Conservation (phyloP, 2,329 filamentous ascomycete genomes). For the Ophiostoma triangulosporum region DNA sequence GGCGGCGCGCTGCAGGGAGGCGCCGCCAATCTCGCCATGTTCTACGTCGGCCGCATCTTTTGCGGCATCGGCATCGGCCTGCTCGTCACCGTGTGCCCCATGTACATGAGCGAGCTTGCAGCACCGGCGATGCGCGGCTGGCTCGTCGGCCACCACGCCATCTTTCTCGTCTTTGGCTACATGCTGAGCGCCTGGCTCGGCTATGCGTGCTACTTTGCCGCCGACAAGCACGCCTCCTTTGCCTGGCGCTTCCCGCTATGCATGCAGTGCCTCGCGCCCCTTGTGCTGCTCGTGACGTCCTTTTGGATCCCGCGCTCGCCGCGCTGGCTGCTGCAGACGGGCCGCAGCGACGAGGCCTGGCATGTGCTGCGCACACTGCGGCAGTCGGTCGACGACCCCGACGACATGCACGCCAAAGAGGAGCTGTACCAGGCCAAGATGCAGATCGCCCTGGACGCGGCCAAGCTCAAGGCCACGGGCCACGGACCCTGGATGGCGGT, state of each 20-base stretch:
- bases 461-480: constrained; percentile 25
- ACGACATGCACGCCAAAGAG: constrained; percentile 29
- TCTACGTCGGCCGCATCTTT: constrained; percentile 29
- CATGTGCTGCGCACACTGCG: constrained; percentile 27
- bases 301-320: constrained; percentile 32
- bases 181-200: constrained; percentile 31
- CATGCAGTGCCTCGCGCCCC: constrained; percentile 23
- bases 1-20: constrained; percentile 33
- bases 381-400: constrained; percentile 23
- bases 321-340: constrained; percentile 35
- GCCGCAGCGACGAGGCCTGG: constrained; percentile 31
- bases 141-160: constrained; percentile 31
- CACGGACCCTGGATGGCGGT: constrained; percentile 30
- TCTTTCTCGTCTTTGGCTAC: constrained; percentile 33
- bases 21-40: constrained; percentile 30
- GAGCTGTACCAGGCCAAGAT: constrained; percentile 33
- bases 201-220: constrained; percentile 30
- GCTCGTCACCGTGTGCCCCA: constrained; percentile 29
- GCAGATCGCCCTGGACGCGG: constrained; percentile 29
- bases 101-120: constrained; percentile 31
- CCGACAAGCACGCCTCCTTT: constrained; percentile 21
- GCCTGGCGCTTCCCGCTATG: constrained; percentile 32
- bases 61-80: constrained; percentile 29
- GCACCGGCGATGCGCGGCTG: constrained; percentile 27
- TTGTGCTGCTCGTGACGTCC: constrained; percentile 25